phyloP scores from a whole-genome alignment of 768 basidiomycete genomes.

The Pulveroboletus sp. region DNA sequence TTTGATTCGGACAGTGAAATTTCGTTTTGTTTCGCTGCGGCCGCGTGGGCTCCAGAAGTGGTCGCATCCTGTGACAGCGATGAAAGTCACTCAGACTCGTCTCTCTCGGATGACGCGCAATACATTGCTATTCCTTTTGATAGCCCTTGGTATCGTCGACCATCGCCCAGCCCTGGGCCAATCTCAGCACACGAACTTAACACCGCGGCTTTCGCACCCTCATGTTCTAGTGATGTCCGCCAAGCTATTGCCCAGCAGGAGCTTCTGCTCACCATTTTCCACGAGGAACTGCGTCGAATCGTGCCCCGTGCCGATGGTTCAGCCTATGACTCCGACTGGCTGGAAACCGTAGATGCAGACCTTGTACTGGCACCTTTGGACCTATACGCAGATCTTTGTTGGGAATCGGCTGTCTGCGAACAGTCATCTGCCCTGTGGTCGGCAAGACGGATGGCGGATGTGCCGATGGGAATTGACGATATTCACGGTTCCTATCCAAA shows the following conservation, averaged over 20 bases:
- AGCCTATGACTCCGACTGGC: conserved; percentile 24
- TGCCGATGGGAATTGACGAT: conserved; percentile 29
- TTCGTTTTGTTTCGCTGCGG: conserved; percentile 13
- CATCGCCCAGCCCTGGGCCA: conserved; percentile 27
- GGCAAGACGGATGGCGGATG: conserved; percentile 23
- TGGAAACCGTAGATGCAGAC: conserved; percentile 28
- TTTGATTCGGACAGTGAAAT: conserved; percentile 19
- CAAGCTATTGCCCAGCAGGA: conserved; percentile 33
- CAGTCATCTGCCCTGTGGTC: conserved; percentile 1
- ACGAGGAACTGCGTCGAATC: conserved; percentile 27
- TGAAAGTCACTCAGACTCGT: conserved; percentile 17
- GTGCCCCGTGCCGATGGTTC: conserved; percentile 12
- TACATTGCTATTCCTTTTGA: conserved; percentile 38
- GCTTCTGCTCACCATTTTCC: conserved; percentile 31
- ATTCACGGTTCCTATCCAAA: conserved; percentile 4
- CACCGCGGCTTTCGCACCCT: conserved; percentile 18
- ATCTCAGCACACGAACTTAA: conserved; percentile 18
- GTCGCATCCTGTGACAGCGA: conserved; percentile 18
- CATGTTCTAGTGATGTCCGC: conserved; percentile 32
- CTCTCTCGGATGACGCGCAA: conserved; percentile 32
- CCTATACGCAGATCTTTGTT: conserved; percentile 29
- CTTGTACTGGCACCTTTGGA: conserved; percentile 27
- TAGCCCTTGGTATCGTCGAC: conserved; percentile 38
- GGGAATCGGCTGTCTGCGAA: conserved; percentile 27
- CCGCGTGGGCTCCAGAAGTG: conserved; percentile 20